These are phyloP conservation scores for Lentinula novae-zelandiae DNA, from an alignment of 1,284 basidiomycete species.

Conservation along the genomic window DNA sequence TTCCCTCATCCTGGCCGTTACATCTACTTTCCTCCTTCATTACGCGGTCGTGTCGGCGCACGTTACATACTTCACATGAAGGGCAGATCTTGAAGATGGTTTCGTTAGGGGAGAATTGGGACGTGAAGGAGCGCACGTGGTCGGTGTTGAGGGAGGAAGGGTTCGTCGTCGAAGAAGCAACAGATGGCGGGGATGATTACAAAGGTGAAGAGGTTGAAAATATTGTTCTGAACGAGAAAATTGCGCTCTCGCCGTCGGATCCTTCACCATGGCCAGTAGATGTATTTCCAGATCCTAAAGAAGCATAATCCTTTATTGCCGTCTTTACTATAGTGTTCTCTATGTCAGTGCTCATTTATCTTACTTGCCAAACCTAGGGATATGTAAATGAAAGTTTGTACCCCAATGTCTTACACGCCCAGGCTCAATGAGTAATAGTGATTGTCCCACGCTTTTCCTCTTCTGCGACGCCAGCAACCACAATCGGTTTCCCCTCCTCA, in stretches of 20 bases:
- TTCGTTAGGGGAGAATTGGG: slow-evolving; percentile 67
- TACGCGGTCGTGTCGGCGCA: slow-evolving; percentile 70
- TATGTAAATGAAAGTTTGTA: too few relatives aligned
- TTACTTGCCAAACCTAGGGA: not conserved
- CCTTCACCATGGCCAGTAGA: not conserved
- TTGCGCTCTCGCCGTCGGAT: not conserved
- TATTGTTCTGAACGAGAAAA: not conserved
- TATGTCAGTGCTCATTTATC: not conserved
- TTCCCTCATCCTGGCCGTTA: slow-evolving; percentile 77
- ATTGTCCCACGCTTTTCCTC: not conserved
- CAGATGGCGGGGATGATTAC: slow-evolving; percentile 36
- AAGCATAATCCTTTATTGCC: not conserved
- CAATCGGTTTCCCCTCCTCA: not conserved
- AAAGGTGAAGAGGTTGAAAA: slow-evolving; percentile 29
- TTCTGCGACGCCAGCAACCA: not conserved
- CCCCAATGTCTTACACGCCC: too few relatives aligned
- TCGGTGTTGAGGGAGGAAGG: slow-evolving; percentile 56
- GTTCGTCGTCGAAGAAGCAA: slow-evolving; percentile 62
- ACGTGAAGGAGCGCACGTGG: slow-evolving; percentile 54
- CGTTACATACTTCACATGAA: slow-evolving; percentile 70
- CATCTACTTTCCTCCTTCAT: slow-evolving; percentile 73
- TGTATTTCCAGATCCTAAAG: not conserved
- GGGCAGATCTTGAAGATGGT: slow-evolving; percentile 71
- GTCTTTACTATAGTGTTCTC: too few relatives aligned
- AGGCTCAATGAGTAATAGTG: too few relatives aligned